Percentiles rank a stretch among this genome's conserved stretches.
Evolutionary conservation across 2,329 filamentous ascomycete genomes (phyloP).

Genomic region (Ophiocordyceps camponoti-saundersi): DNA sequence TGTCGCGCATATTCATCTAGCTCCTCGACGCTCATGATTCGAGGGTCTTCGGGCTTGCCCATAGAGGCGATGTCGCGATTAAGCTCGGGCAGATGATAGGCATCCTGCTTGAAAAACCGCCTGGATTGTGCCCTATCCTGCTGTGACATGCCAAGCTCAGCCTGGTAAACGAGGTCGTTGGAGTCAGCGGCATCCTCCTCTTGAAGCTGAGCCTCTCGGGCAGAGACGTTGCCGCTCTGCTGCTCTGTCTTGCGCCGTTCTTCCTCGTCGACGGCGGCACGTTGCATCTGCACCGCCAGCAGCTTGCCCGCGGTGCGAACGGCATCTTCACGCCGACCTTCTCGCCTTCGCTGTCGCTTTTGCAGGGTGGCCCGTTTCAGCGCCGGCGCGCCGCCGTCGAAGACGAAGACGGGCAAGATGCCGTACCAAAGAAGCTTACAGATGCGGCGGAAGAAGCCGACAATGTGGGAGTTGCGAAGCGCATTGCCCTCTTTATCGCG

Average conservation of each 20-base stretch:
- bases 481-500: conserved; percentile 97
- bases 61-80: conserved; percentile 65
- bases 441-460: conserved; percentile 95
- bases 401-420: conserved; percentile 92
- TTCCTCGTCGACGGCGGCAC: conserved; percentile 71
- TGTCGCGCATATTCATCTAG: conserved; percentile 86
- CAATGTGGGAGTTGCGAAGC: conserved; percentile 83
- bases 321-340: conserved; percentile 86
- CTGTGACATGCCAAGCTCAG: conserved; percentile 69
- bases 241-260: conserved; percentile 37
- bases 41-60: conserved; percentile 79
- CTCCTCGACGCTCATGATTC: conserved; percentile 92
- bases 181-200: conserved; percentile 44
- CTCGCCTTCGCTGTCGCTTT: conserved; percentile 58
- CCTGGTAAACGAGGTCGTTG: conserved; percentile 67
- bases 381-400: conserved; percentile 83
- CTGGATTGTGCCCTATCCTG: conserved; percentile 58
- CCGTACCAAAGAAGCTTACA: conserved; percentile 96
- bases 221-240: conserved; percentile 25
- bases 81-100: conserved; percentile 85
- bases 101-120: conserved; percentile 79
- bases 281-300: conserved; percentile 85
- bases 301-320: conserved; percentile 79
- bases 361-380: conserved; percentile 86
- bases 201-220: conserved; percentile 21